Evolutionary conservation across 2,329 filamentous ascomycete genomes (phyloP), one percentile per base, ranked within the genome.

Genomic region (Nannizzia gypsea): DNA sequence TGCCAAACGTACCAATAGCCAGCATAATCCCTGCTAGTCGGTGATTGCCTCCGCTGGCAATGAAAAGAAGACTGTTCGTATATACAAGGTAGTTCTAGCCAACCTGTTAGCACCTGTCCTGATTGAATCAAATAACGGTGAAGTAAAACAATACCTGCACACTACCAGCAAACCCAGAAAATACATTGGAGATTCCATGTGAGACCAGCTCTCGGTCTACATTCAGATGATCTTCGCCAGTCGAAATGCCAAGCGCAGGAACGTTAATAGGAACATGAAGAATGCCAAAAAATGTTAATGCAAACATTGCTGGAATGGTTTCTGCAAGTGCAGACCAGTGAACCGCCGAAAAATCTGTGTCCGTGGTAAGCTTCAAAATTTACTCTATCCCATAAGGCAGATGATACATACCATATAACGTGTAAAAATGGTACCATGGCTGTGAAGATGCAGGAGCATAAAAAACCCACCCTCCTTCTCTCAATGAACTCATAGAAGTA

Each of bases 241-340:
- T 89, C 34, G 90, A 90, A 56, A 96, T 86, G 0, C 90, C 93
- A 61, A 99, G 77, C 1, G 93, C 93, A 1, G 93, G 93, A 3
- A 99, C 91, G 68, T 99, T 99, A 74, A 99, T 99, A 0, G 93
- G 93, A 2, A 99, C 93, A 70, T 99, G 93, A 2, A 99, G 81
- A 60, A 99, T 87, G 58, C 93, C 93, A 68, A 99, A 99, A 77
- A 99, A 99, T 0, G 93, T 97, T 62, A 99, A 77, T 0, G 93
- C 93, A 67, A 99, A 85, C 89, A 99, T 97, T 31, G 93, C 91
- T 0, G 93, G 93, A 31, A 96, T 81, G 0, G 88, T 91, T 67
- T 90, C 85, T n/a, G 80, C 76, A 56, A 99, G 81, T 2, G 92
- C 93, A 50, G 81, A 80, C 88, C 89, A 96, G 66, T 91, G 83